Base-by-base conservation (phyloP, 164 flowering plant genomes). In the Dillenia suffruticosa region DNA sequence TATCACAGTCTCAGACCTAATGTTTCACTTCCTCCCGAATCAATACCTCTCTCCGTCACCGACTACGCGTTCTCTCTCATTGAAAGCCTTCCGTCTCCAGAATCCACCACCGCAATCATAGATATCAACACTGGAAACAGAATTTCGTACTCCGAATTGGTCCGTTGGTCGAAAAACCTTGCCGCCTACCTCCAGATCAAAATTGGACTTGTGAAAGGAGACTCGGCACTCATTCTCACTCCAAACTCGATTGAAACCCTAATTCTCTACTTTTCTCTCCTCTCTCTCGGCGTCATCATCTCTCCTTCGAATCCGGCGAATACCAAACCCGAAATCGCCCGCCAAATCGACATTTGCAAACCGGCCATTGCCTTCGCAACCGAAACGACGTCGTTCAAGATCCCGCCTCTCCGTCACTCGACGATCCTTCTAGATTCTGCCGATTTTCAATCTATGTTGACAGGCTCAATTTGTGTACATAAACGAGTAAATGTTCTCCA, bases 241-340 rank as follows among this genome's bases (percentile, higher is more conserved):
- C 80, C 91, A 2, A 24, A 77, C 13, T 72, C 82, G 0, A 17
- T 77, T 12, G 51, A 70, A 51, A 57, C 86, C 59, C 92, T 91
- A 0, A 68, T 86, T 46, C 69, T 91, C n/a, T 85, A 81, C 70
- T 74, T 88, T 67, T 54, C 93, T 16, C 77, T 91, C 44, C 52
- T 87, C 65, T 76, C 87, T 0, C 61, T 87, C 4, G 97, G 97
- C 53, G 85, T 85, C 50, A 50, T 74, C 50, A 55, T 89, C 63
- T 81, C 83, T 8, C 88, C 97, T 12, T 71, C 86, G 11, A 91
- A 91, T 32, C 96, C 97, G 5, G n/a, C 74, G 62, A 46, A 72
- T 56, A 74, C 97, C 12, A 51, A 26, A 2, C 49, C 74, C 1
- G 97, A 91, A 55, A 47, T 91, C 1, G 58, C 82, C 61, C 82